These are phyloP conservation scores for Aurifilum marmelostoma DNA, from an alignment of 2,329 filamentous ascomycete genomes.

Conservation along the genomic window DNA sequence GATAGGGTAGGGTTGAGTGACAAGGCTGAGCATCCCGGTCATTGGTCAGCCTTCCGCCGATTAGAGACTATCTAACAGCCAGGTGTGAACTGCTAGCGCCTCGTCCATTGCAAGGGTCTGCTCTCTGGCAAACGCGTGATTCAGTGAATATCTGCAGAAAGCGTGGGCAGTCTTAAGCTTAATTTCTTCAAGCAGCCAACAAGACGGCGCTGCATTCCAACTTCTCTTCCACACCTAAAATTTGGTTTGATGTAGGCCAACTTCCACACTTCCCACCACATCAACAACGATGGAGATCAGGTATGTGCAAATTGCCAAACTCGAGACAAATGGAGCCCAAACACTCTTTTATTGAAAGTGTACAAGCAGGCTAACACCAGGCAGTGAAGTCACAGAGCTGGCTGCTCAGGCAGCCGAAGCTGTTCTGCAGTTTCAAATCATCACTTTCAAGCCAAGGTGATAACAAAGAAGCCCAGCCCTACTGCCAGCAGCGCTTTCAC, in stretches of 20 bases:
- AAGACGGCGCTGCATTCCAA: neutral
- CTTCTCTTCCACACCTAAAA: neutral
- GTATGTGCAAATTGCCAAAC: neutral
- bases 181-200: neutral
- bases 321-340: no score
- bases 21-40: neutral
- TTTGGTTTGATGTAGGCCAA: neutral
- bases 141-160: neutral
- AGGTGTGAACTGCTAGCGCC: neutral
- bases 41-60: neutral
- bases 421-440: constrained; percentile 14
- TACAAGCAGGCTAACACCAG: neutral
- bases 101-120: neutral
- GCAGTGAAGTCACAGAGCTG: constrained; percentile 14
- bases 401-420: constrained; percentile 15
- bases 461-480: accelerated
- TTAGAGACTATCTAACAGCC: neutral
- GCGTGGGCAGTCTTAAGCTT: neutral
- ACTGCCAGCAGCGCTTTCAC: neutral
- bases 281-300: neutral
- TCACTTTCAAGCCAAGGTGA: constrained; percentile 9
- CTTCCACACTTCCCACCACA: neutral
- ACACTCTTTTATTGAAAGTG: no score
- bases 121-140: neutral
- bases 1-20: neutral